phyloP scores from a whole-genome alignment of 805 yeast genomes.

The Candida namnaoensis region DNA sequence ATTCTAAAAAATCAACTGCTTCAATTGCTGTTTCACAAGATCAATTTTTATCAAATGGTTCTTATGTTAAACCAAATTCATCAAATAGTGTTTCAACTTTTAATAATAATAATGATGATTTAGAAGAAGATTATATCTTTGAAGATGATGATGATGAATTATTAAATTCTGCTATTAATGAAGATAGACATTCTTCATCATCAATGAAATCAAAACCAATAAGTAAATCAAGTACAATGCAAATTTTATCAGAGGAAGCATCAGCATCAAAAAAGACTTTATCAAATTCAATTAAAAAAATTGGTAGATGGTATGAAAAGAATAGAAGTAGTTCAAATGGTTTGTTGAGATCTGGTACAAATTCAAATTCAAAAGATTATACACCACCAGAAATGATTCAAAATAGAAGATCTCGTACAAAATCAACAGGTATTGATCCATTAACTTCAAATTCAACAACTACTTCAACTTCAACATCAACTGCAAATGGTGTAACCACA shows the following conservation, averaged over 20 bases:
- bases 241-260: constrained; percentile 16
- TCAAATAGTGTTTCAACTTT: background rate
- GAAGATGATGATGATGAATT: constrained; percentile 22
- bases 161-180: too few relatives aligned
- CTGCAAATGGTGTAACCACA: background rate
- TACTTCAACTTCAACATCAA: too few relatives aligned
- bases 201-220: background rate
- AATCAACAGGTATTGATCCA: constrained; percentile 7
- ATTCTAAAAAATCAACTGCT: constrained; percentile 12
- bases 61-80: constrained; percentile 11
- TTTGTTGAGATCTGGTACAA: background rate
- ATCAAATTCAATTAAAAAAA: constrained; percentile 41
- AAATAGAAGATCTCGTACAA: constrained; percentile 33
- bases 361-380: constrained; percentile 12
- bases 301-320: constrained; percentile 65
- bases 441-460: too few relatives aligned
- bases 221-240: constrained; percentile 14
- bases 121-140: background rate
- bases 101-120: constrained; percentile 4
- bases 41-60: constrained; percentile 19
- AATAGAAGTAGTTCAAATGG: constrained; percentile 14
- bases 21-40: constrained; percentile 16
- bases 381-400: constrained; percentile 64
- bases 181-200: too few relatives aligned
- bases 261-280: constrained; percentile 27